Base-by-base conservation (phyloP, 164 flowering plant species). In the Malania oleifera region DNA sequence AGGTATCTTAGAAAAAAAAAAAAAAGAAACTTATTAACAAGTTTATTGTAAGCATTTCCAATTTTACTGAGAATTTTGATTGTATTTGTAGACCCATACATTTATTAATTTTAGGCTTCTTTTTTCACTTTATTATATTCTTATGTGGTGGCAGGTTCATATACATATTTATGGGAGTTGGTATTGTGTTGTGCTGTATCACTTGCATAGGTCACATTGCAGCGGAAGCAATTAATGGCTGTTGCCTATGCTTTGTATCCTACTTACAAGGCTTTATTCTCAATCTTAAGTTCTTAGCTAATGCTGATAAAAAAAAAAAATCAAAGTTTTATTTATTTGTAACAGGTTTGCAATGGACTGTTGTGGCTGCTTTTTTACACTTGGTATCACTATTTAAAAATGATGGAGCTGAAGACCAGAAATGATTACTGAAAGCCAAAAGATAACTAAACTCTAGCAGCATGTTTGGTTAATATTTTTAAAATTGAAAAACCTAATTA, bases 201-300 rank as follows among this genome's bases (percentile, higher is more conserved):
- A 69, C 86, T 45, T 80, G 81, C 59, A 62, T 81, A 40, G 97
- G 97, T 49, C 83, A 81, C 72, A 76, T 85, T 66, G 92, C 83
- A 18, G 88, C 90, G 26, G 92, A 87, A 70, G 69, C 84, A 17
- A 57, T 79, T 44, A 79, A 74, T 63, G 86, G 91, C 40, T 83
- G 93, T 66, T 86, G 92, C 75, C 74, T 87, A n/a, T 83, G 88
- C 68, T 87, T 78, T 64, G 95, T 90, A 90, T 87, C 92, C 90
- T 76, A 1, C 45, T 3, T 20, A 7, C 17, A 28, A 38, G 7
- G 19, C 17, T 20, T 23, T 22, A 43, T 6, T 17, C 22, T 62
- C 22, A 19, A 7, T 48, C 7, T 59, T 14, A 12, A 1, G 24
- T 28, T 28, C 8, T 48, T 11, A 41, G 5, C 48, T 40, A 18